phyloP scores from a whole-genome alignment of 257 asterid species.

The Osmanthus fragrans region DNA sequence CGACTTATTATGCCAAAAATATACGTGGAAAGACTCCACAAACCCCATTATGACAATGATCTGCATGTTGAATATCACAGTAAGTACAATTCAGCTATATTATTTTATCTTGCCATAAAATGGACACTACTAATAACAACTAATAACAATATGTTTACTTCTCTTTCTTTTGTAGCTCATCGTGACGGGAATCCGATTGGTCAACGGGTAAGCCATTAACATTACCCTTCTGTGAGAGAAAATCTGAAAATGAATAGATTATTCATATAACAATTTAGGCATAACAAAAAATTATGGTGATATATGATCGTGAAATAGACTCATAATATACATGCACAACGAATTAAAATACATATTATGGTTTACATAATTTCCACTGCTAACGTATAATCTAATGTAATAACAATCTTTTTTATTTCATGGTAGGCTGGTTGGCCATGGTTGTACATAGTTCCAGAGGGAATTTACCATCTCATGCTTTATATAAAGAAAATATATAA shows the following conservation, averaged over 20 bases:
- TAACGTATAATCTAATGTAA: no score
- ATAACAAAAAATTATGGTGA: background rate
- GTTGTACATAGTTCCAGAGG: slow-evolving; percentile 21
- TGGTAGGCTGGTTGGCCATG: slow-evolving; percentile 21
- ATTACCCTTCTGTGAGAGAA: background rate
- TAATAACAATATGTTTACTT: background rate
- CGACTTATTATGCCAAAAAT: background rate
- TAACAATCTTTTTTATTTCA: background rate
- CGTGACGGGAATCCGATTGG: background rate
- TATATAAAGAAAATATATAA: slow-evolving; percentile 11
- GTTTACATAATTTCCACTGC: background rate
- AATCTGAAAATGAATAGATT: no score
- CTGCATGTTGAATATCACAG: background rate
- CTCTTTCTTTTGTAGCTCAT: background rate
- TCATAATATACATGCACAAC: no score
- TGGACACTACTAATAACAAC: no score
- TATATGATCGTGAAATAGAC: no score
- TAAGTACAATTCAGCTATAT: background rate
- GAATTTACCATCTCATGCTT: slow-evolving; percentile 20
- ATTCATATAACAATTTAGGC: background rate
- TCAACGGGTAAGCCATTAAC: background rate
- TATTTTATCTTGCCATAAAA: no score
- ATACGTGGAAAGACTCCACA: no score
- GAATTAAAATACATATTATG: background rate
- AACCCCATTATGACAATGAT: background rate